Conservation (phyloP, 2,329 filamentous ascomycete genomes). For the Purpureocillium lavendulum region DNA sequence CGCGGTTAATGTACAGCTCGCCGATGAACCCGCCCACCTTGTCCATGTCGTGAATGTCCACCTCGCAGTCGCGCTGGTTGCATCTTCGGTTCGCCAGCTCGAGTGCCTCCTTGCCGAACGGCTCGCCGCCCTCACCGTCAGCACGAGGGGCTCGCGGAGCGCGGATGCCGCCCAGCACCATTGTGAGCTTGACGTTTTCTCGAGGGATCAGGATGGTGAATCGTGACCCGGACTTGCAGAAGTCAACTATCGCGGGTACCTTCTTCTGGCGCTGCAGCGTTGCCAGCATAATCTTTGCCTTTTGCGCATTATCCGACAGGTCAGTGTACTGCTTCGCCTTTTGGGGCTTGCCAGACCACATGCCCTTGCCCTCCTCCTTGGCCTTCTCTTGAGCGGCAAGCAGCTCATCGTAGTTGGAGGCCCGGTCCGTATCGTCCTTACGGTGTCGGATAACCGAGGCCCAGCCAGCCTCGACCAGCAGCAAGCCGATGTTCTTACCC, state of each 20-base stretch:
- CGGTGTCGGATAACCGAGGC: conserved; percentile 90
- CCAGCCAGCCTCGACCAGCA: conserved; percentile 86
- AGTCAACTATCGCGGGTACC: conserved; percentile 89
- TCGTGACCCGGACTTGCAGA: conserved; percentile 92
- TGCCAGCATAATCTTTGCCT: conserved; percentile 88
- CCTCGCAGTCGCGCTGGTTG: conserved; percentile 91
- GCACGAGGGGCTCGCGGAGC: conserved; percentile 76
- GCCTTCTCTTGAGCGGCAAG: conserved; percentile 73
- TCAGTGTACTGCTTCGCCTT: conserved; percentile 78
- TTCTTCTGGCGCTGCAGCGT: conserved; percentile 85
- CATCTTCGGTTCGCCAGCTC: conserved; percentile 83
- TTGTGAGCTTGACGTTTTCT: conserved; percentile 88
- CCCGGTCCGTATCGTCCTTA: conserved; percentile 88
- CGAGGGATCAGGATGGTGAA: conserved; percentile 89
- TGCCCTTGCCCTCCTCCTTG: conserved; percentile 82
- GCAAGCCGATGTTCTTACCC: conserved; percentile 78
- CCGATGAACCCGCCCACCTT: conserved; percentile 98
- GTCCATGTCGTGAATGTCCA: conserved; percentile 90
- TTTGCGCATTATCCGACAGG: conserved; percentile 85
- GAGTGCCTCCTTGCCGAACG: conserved; percentile 89
- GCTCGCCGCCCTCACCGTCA: conserved; percentile 73
- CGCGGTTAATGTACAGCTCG: conserved; percentile 83
- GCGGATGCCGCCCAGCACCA: conserved; percentile 88
- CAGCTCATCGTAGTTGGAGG: conserved; percentile 87
- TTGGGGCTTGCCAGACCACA: conserved; percentile 87